Evolutionary conservation across 176 grass and related monocot species (phyloP), one percentile per base, ranked within the genome.

Genomic region (Zoysia japonica): DNA sequence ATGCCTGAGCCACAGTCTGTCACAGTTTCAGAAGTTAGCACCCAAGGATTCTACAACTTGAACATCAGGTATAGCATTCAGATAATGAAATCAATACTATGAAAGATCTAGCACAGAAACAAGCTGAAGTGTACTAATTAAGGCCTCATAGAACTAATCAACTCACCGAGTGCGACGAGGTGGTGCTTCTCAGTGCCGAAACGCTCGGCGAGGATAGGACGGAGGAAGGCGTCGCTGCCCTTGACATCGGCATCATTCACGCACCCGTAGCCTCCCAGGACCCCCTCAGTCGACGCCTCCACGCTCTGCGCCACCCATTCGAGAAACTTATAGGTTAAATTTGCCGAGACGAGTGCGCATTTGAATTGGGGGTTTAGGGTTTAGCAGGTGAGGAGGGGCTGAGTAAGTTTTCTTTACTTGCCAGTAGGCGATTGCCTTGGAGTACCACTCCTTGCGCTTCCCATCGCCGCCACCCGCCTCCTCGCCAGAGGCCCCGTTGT

Each of bases 1-100:
- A 99, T 95, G 75, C 96, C 96, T 2, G 96, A 94, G 57, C 96
- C 96, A 88, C 96, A 99, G 69, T 99, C 96, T 99, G 85, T 37
- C 72, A 76, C 28, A 70, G n/a, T 75, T 20, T 59, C 47, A 64
- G 68, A 75, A 49, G 69, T 2, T 28, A 28, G 70, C 38, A 59
- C 13, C 11, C 19, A 59, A 63, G 5, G 17, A 59, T 50, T 44
- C n/a, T 7, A 59, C 45, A 65, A 12, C 9, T 5, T 2, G 1
- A 80, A 53, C 46, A 73, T 3, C 14, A 48, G 1, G 11, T 55
- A 71, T 9, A 11, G 19, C 3, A 36, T 17, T 42, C 41, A 57
- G 8, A 40, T 9, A 47, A 56, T 15, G 41, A 76, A 59, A 60
- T 9, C 17, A 28, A 28, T 28, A 48, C 5, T 67, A 7, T 38